Evolutionary conservation across 2,329 filamentous ascomycete genomes (phyloP), one percentile per base, ranked within the genome.

Genomic region (Alternaria metachromatica): DNA sequence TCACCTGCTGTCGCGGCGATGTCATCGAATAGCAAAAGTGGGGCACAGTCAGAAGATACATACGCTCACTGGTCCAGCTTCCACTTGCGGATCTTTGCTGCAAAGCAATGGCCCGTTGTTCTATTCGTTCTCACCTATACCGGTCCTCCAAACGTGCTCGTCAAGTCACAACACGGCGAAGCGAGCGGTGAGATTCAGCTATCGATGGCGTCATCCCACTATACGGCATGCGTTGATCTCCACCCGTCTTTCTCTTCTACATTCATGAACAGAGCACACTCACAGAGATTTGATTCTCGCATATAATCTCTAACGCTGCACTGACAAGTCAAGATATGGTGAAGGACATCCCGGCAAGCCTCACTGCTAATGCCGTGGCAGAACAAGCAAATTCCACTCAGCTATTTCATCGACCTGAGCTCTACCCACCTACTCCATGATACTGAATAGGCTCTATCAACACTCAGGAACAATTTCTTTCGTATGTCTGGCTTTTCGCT

Each of bases 401-500:
- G 6, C 49, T 23, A 3, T 0, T 1, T 2, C 23, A 23, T 18
- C 21, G 12, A 25, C 21, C 15, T 3, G 8, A 37, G 15, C 33
- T 37, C 4, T 37, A 37, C 15, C 33, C 7, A 10, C 33, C 33
- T 2, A 37, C 33, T 10, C 4, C 15, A 0, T 2, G 1, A 37
- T n/a, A n/a, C 4, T 10, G 4, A 9, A n/a, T 10, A 4, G 1
- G 15, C 4, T 37, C 33, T 37, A 2, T 1, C 0, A n/a, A 37
- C 33, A n/a, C 33, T 10, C 5, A 9, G 0, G 20, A 25, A 23
- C 4, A 23, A 18, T 3, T 15, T 23, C 2, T 9, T 7, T 7
- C 12, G 13, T 3, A 3, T 6, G 12, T 7, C 0, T 3, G 30
- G 1, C 4, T 15, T 2, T 18, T 15, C 8, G 3, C 13, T 7